These are phyloP conservation scores for Saccharum officinarum DNA, from an alignment of 176 grass and related monocot species.

Conservation along the genomic window DNA sequence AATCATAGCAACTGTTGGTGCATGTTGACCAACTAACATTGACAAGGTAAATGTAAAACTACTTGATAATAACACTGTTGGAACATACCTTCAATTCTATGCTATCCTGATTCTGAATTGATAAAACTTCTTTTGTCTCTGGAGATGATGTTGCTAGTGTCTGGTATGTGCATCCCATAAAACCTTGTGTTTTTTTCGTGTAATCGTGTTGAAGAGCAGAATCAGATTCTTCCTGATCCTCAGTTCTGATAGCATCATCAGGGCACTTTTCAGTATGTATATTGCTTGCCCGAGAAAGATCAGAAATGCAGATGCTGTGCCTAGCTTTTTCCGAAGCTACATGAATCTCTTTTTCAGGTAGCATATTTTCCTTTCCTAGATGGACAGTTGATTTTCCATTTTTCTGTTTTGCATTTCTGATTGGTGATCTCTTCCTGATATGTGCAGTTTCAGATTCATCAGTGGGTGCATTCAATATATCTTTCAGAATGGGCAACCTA, in stretches of 20 bases:
- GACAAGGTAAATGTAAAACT: constrained; percentile 2
- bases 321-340: constrained; percentile 57
- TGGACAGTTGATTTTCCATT: constrained; percentile 15
- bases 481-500: constrained; percentile 53
- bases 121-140: constrained; percentile 31
- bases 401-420: constrained; percentile 34
- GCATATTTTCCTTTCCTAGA: constrained; percentile 55
- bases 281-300: constrained; percentile 22
- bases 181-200: background rate
- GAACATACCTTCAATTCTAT: constrained; percentile 41
- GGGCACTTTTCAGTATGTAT: constrained; percentile 24
- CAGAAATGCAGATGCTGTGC: constrained; percentile 44
- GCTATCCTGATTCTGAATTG: constrained; percentile 27
- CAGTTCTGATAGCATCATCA: constrained; percentile 24
- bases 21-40: background rate
- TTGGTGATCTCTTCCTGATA: constrained; percentile 32
- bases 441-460: constrained; percentile 43
- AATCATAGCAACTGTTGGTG: background rate
- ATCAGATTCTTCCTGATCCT: constrained; percentile 20
- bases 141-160: constrained; percentile 2
- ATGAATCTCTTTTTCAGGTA: constrained; percentile 65
- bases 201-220: constrained; percentile 8
- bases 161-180: constrained; percentile 4
- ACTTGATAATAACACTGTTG: background rate
- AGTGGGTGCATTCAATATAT: constrained; percentile 39